Evolutionary conservation across 805 yeast species (phyloP).

Genomic region (Cyberlindnera amylophila): DNA sequence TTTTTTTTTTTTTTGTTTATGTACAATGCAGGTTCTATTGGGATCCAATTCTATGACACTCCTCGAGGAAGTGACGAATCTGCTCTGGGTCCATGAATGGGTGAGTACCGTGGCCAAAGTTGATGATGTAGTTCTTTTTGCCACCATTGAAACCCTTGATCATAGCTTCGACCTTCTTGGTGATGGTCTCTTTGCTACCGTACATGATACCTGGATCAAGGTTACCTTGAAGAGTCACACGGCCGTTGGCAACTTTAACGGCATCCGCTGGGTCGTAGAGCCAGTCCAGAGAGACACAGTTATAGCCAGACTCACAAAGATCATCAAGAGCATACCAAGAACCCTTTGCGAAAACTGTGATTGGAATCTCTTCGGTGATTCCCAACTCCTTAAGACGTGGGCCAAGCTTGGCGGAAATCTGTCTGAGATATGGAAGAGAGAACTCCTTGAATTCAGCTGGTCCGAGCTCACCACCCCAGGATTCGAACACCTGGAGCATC

Average conservation of each 20-base stretch:
- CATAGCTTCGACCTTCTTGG: constrained; percentile 82
- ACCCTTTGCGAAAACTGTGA: constrained; percentile 91
- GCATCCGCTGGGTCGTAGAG: constrained; percentile 81
- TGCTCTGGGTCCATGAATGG: constrained; percentile 96
- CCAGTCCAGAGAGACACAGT: constrained; percentile 94
- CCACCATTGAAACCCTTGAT: constrained; percentile 92
- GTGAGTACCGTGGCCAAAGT: constrained; percentile 97
- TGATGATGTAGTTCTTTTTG: constrained; percentile 83
- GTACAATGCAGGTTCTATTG: constrained; percentile 22
- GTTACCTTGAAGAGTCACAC: constrained; percentile 90
- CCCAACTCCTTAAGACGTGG: constrained; percentile 68
- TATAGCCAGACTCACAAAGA: constrained; percentile 75
- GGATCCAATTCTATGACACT: constrained; percentile 77
- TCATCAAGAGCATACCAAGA: constrained; percentile 96
- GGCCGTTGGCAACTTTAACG: constrained; percentile 63
- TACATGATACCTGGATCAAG: constrained; percentile 93
- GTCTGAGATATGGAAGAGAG: constrained; percentile 81
- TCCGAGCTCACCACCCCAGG: constrained; percentile 97
- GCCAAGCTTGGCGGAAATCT: constrained; percentile 69
- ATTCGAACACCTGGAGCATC: constrained; percentile 93
- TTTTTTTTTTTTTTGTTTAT: too few species aligned
- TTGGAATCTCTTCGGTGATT: constrained; percentile 66
- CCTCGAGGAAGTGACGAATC: constrained; percentile 78
- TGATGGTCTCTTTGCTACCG: constrained; percentile 79
- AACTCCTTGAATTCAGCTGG: constrained; percentile 86